These are phyloP conservation scores for Gynostemma pentaphyllum DNA, from an alignment of 306 rosid species.

Conservation along the genomic window DNA sequence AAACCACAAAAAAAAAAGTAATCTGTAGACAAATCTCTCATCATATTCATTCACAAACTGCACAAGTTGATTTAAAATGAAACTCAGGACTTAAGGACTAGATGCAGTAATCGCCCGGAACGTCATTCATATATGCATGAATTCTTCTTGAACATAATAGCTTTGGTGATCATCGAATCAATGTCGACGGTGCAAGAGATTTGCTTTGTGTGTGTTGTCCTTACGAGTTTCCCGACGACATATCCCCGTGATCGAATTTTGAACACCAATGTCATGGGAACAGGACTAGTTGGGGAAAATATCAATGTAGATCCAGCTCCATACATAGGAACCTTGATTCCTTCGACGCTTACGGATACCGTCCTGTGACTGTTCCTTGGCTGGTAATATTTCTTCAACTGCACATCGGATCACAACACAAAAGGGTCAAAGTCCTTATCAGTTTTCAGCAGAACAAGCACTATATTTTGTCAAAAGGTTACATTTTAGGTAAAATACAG, in stretches of 20 bases:
- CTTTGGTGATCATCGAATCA: conserved; percentile 45
- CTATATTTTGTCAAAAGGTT: not conserved
- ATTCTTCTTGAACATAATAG: conserved; percentile 51
- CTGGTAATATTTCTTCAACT: conserved; percentile 78
- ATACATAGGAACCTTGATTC: conserved; percentile 71
- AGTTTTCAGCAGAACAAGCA: not conserved
- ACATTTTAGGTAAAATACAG: too few species aligned
- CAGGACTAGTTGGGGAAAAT: conserved; percentile 28
- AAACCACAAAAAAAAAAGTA: not conserved
- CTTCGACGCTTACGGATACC: conserved; percentile 32
- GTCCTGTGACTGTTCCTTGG: conserved; percentile 65
- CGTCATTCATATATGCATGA: conserved; percentile 53
- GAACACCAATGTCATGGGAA: conserved; percentile 42
- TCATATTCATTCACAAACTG: not conserved
- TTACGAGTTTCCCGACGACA: conserved; percentile 83
- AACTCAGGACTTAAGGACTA: not conserved
- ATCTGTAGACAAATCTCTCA: not conserved
- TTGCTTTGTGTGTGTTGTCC: conserved; percentile 43
- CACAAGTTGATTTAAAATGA: not conserved
- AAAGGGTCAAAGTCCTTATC: not conserved
- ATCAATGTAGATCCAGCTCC: conserved; percentile 65
- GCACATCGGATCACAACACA: conserved; percentile 14
- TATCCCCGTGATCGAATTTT: conserved; percentile 52
- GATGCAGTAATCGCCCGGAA: not conserved
- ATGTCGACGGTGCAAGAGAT: conserved; percentile 55